Base-by-base conservation (phyloP, 2,329 filamentous ascomycete species). In the Byssoonygena ceratinophila region DNA sequence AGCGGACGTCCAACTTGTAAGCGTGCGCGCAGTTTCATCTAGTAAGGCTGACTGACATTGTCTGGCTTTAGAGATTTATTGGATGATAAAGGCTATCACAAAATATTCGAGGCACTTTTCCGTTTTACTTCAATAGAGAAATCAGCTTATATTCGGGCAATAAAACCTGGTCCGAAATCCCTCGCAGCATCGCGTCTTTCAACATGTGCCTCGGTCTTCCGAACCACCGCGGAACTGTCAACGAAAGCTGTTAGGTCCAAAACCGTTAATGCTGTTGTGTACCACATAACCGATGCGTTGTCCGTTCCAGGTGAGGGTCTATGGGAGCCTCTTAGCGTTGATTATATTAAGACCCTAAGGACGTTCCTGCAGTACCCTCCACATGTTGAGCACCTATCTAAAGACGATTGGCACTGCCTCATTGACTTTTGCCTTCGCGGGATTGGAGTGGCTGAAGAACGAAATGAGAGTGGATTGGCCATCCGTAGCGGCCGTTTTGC, bases 31-130 rank as follows among this genome's bases (percentile, higher is more conserved):
- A 11, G 31, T 23, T 2, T 18, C 29, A 32, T 18, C 18, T 23
- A n/a, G 18, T 37, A 12, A 25, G 14, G 8, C 6, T 48, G 8
- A 39, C 52, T 57, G 41, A 56, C 41, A 29, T 12, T 52, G 39
- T 16, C 25, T 20, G 41, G 47, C 43, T 53, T 46, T 58, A 70
- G 69, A 56, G 66, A 72, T 31, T 61, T 63, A 4, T 72, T 95
- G 31, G 78, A 77, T 43, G 87, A 94, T 64, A 86, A 85, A 64
- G 78, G 79, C n/a, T 94, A 86, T 59, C 84, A 92, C 63, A 78
- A 79, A 54, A 81, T 96, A 40, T 87, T 87, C 60, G 88, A 96
- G 62, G 78, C 80, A 1, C 72, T 97, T 2, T 95, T 96, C 63
- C 76, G 78, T 51, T 82, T 82, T 58, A 76, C 83, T 77, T 63